phyloP scores from a whole-genome alignment of 371 early-diverging fungal species.

The Funneliformis caledonium region DNA sequence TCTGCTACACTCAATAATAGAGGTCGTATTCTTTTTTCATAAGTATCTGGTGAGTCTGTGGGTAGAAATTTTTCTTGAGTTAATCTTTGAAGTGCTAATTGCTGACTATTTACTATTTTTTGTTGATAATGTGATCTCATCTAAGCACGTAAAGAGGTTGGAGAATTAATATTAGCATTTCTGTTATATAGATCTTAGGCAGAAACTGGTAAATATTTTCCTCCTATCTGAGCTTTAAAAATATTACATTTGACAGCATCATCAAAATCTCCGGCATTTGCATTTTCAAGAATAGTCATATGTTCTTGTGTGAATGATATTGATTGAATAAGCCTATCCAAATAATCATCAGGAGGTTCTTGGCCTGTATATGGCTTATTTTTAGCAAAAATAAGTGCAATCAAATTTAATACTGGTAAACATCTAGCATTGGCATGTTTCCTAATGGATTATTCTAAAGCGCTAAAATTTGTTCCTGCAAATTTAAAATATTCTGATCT shows the following conservation, averaged over 20 bases:
- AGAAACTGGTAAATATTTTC: slow-evolving; percentile 26
- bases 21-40: slow-evolving; percentile 17
- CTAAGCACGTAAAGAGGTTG: not conserved
- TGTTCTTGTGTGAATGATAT: not conserved
- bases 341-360: slow-evolving; percentile 28
- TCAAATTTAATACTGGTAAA: not conserved
- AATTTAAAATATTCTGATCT: not conserved
- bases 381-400: not conserved
- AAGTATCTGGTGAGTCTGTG: slow-evolving; percentile 2
- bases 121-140: slow-evolving; percentile 7
- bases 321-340: slow-evolving; percentile 13
- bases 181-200: not conserved
- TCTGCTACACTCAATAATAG: slow-evolving; percentile 2
- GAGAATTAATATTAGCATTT: slow-evolving; percentile 26
- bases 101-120: slow-evolving; percentile 6
- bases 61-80: slow-evolving; percentile 19
- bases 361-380: slow-evolving; percentile 8
- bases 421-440: no score
- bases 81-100: not conserved
- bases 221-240: slow-evolving; percentile 18
- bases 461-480: slow-evolving; percentile 3
- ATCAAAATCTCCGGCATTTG: not conserved
- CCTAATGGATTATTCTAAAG: slow-evolving; percentile 19
- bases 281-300: slow-evolving; percentile 13
- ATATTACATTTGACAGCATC: slow-evolving; percentile 23